Evolutionary conservation across 345 rosid genomes (phyloP), one percentile per base, ranked within the genome.

Genomic region (Populus ilicifolia): DNA sequence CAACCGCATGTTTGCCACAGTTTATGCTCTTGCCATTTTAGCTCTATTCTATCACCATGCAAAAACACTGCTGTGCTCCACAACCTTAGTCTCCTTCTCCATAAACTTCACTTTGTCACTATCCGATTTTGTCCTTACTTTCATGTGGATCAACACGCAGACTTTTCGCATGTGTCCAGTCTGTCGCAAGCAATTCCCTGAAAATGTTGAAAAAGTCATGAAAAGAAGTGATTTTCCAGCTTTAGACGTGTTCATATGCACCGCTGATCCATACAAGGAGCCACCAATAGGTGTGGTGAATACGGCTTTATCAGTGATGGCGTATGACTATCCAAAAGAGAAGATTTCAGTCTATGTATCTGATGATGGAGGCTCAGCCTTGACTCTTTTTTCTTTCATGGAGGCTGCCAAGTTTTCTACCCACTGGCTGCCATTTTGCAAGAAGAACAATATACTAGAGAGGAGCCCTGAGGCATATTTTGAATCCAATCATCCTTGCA

Each of bases 301-400:
- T 83, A 91, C 97, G 2, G 92, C 87, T 12, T 80, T 94, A 68
- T 94, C 97, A 0, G 90, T 86, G 66, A 83, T 94, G 93, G 93
- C 91, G 1, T 94, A 88, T 27, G 92, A 91, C 20, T 94, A 94
- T 79, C 98, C 97, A 5, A 20, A 83, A 2, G 87, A 90, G 67
- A 94, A 89, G 84, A 20, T 91, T 33, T 87, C 97, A 9, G 85
- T 94, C n/a, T 94, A 64, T 54, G 63, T 80, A 13, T 80, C 83
- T 2, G 83, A 80, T 16, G 83, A 80, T 14, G 83, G 83, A 3
- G 80, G 83, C 48, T 80, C 83, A 9, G 77, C 69, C 6, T 1
- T 76, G 20, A 80, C 80, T 14, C 69, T 76, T 0, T 80, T 80
- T 72, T 76, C 83, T 71, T 76, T 80, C 43, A 56, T 80, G 69